Conservation (phyloP, 202 grass and related monocot species). For the Alloteropsis angusta region DNA sequence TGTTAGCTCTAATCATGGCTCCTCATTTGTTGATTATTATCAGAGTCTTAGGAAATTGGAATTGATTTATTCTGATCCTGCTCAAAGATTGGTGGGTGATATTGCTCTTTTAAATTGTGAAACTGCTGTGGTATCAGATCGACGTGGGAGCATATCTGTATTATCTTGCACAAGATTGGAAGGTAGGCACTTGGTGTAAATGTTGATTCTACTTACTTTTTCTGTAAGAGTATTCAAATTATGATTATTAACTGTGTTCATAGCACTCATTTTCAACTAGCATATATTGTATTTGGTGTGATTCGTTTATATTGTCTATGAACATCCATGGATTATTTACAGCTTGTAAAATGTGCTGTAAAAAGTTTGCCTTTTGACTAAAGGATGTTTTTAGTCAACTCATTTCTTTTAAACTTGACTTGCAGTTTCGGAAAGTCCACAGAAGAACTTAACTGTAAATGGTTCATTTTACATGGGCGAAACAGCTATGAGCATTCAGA, state of each 20-base stretch:
- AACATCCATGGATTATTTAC: not conserved
- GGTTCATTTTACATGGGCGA: conserved; percentile 98
- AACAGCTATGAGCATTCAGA: conserved; percentile 87
- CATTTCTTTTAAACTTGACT: conserved; percentile 9
- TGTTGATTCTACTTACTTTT: not conserved
- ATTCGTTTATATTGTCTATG: not conserved
- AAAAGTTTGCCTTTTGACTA: not conserved
- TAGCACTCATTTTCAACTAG: not conserved
- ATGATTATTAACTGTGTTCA: not conserved
- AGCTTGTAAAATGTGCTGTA: not conserved
- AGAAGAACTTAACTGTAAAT: conserved; percentile 73
- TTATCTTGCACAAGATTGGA: conserved; percentile 49
- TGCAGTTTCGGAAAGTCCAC: conserved; percentile 83
- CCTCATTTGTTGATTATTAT: conserved; percentile 15
- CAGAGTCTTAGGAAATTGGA: conserved; percentile 77
- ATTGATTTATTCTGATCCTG: conserved; percentile 72
- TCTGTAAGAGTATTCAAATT: not conserved
- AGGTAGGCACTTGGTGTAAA: conserved; percentile 16
- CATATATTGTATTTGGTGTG: not conserved
- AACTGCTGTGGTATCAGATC: conserved; percentile 88
- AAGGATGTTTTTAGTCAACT: not conserved
- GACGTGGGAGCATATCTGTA: conserved; percentile 83
- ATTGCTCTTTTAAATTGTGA: conserved; percentile 71
- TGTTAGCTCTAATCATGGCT: conserved; percentile 7
- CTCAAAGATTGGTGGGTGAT: conserved; percentile 88